Conservation (phyloP, 805 yeast species). For the Clavispora phyllophila region DNA sequence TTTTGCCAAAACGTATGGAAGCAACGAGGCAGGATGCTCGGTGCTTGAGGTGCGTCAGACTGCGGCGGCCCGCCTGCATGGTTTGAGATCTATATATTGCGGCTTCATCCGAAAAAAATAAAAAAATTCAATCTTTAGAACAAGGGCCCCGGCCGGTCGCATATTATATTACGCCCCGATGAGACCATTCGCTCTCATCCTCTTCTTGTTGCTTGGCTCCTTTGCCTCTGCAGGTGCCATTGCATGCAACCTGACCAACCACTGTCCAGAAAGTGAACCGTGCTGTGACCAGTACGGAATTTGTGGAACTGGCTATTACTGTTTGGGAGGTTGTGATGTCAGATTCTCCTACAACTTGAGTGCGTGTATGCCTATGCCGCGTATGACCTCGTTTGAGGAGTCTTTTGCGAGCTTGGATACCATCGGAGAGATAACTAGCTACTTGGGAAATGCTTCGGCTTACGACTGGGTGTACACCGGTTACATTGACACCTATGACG, state of each 20-base stretch:
- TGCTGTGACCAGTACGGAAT: conserved; percentile 81
- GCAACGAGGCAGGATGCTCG: too few relatives aligned
- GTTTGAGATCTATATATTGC: neutral
- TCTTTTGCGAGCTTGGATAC: conserved; percentile 31
- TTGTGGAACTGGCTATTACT: conserved; percentile 73
- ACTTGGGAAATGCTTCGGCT: conserved; percentile 66
- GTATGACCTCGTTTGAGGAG: conserved; percentile 49
- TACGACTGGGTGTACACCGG: conserved; percentile 72
- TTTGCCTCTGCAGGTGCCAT: conserved; percentile 2
- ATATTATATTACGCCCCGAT: neutral
- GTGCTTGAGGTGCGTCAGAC: too few relatives aligned
- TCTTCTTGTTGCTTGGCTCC: neutral
- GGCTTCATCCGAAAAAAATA: neutral
- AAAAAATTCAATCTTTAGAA: neutral
- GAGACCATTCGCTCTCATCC: neutral
- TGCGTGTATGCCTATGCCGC: conserved; percentile 85
- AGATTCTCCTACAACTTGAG: conserved; percentile 55
- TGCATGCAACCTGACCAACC: conserved; percentile 46
- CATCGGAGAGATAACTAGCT: conserved; percentile 28
- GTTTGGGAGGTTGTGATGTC: conserved; percentile 88
- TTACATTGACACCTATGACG: conserved; percentile 44
- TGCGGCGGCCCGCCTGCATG: neutral
- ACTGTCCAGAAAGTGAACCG: conserved; percentile 77
- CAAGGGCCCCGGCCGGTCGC: neutral
- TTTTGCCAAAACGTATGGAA: too few relatives aligned